These are phyloP conservation scores for Casaregolazyma lundiana DNA, from an alignment of 1,139 yeast genomes.

Conservation along the genomic window DNA sequence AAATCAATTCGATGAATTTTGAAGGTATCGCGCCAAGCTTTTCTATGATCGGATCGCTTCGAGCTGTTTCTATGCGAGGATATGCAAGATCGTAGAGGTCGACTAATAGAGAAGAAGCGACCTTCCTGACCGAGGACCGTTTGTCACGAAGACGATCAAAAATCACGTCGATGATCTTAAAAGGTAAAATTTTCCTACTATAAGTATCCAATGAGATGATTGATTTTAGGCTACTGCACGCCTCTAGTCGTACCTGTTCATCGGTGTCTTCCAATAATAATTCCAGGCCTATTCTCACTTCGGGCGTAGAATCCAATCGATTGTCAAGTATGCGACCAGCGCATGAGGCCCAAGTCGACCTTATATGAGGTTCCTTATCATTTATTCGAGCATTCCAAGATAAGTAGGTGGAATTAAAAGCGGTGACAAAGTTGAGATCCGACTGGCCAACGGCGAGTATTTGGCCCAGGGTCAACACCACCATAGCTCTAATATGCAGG, in stretches of 20 bases:
- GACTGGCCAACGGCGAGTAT: conserved; percentile 51
- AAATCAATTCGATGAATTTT: conserved; percentile 59
- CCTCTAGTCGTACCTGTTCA: conserved; percentile 62
- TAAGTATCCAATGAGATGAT: conserved; percentile 18
- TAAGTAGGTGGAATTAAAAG: conserved; percentile 59
- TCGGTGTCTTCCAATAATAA: conserved; percentile 73
- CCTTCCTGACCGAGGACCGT: conserved; percentile 58
- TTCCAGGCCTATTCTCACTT: conserved; percentile 55
- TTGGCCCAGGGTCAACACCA: conserved; percentile 69
- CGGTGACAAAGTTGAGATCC: conserved; percentile 53
- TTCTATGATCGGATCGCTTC: conserved; percentile 13
- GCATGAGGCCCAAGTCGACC: conserved; percentile 67
- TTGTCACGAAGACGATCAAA: conserved; percentile 57
- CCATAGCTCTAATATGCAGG: conserved; percentile 55
- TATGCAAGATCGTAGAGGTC: conserved; percentile 43
- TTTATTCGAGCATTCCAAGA: conserved; percentile 73
- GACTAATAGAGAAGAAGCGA: conserved; percentile 54
- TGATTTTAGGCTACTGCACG: conserved; percentile 43
- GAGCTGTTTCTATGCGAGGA: conserved; percentile 15
- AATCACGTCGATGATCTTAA: conserved; percentile 27
- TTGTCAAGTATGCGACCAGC: conserved; percentile 43
- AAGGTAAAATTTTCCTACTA: conserved; percentile 1
- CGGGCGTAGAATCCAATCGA: conserved; percentile 45
- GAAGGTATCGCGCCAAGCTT: conserved; percentile 57
- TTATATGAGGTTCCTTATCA: conserved; percentile 61